These are phyloP conservation scores for Rosa chinensis DNA, from an alignment of 306 rosid genomes.

Conservation along the genomic window DNA sequence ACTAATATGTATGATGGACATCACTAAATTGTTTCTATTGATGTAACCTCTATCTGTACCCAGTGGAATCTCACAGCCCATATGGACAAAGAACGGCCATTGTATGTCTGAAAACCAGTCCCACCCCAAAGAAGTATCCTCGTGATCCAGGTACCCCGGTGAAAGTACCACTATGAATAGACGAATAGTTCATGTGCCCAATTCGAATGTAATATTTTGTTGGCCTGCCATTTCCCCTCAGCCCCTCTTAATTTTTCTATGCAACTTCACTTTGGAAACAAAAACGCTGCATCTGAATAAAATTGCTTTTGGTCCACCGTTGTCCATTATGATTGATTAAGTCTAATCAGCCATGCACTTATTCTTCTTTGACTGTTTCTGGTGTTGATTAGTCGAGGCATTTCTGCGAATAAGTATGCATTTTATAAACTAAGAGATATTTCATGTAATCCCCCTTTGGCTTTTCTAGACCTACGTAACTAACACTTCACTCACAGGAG, in stretches of 20 bases:
- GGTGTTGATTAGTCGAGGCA: background rate
- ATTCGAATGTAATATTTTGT: conserved; percentile 16
- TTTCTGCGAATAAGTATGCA: background rate
- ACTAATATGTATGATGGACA: background rate
- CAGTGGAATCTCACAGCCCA: conserved; percentile 87
- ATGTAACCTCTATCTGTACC: conserved; percentile 6
- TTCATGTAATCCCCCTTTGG: background rate
- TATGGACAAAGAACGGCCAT: conserved; percentile 82
- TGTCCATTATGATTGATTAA: background rate
- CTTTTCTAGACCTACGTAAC: background rate
- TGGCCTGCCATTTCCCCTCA: background rate
- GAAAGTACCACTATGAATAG: conserved; percentile 61
- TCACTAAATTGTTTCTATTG: background rate
- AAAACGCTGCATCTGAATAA: background rate
- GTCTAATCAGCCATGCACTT: background rate
- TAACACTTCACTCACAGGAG: background rate
- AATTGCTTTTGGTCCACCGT: conserved; percentile 15
- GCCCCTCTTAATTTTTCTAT: background rate
- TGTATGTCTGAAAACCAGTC: conserved; percentile 57
- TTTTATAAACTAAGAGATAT: background rate
- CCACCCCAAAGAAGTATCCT: conserved; percentile 77
- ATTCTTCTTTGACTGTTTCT: background rate
- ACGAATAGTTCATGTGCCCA: conserved; percentile 29
- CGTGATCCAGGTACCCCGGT: conserved; percentile 83
- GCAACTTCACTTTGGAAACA: conserved; percentile 17